Conservation (phyloP, 2,329 filamentous ascomycete species). For the Thermomyces lanuginosus region DNA sequence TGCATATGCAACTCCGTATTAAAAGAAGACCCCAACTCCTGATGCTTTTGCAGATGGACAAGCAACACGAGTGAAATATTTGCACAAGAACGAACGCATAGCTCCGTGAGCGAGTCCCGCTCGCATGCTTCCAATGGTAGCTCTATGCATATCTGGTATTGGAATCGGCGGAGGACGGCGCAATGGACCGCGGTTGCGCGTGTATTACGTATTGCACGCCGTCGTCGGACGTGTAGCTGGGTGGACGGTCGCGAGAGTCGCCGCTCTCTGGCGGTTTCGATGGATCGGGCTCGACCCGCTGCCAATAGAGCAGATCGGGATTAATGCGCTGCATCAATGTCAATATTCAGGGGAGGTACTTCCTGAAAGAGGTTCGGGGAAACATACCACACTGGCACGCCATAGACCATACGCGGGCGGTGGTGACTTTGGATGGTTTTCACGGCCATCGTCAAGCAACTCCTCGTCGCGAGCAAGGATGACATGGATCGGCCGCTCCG, state of each 20-base stretch:
- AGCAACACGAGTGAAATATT: too few species aligned
- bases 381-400: slow-evolving; percentile 63
- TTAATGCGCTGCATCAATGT: slow-evolving; percentile 48
- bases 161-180: too few species aligned
- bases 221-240: slow-evolving; percentile 61
- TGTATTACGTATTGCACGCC: slow-evolving; percentile 58
- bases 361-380: background rate
- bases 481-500: slow-evolving; percentile 58
- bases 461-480: slow-evolving; percentile 61
- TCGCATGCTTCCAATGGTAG: too few species aligned
- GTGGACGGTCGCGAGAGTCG: slow-evolving; percentile 38
- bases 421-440: slow-evolving; percentile 37
- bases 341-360: slow-evolving; percentile 1
- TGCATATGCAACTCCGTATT: too few species aligned
- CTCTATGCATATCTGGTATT: too few species aligned
- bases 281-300: slow-evolving; percentile 36
- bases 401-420: slow-evolving; percentile 78
- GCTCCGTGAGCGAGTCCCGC: too few species aligned
- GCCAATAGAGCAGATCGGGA: slow-evolving; percentile 68
- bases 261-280: slow-evolving; percentile 11
- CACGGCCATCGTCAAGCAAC: slow-evolving; percentile 35
- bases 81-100: too few species aligned
- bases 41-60: too few species aligned
- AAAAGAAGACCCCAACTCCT: too few species aligned
- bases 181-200: slow-evolving; percentile 46